Evolutionary conservation across 345 rosid species (phyloP).

Genomic region (Garcia nutans): DNA sequence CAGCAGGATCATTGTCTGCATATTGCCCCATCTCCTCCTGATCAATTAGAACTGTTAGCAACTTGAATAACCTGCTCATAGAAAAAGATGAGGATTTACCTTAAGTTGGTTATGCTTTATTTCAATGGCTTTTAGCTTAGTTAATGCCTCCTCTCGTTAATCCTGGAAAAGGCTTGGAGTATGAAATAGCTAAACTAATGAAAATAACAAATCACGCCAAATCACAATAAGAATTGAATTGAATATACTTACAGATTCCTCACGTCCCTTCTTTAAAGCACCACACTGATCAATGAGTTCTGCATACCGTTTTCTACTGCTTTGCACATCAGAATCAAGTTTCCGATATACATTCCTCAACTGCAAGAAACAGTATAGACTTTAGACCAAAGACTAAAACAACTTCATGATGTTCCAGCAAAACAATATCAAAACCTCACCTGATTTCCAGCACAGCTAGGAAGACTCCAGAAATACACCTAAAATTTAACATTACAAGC

Average conservation of each 20-base stretch:
- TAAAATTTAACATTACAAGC: slow-evolving; percentile 31
- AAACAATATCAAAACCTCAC: slow-evolving; percentile 35
- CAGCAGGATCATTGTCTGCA: slow-evolving; percentile 95
- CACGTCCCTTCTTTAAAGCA: slow-evolving; percentile 76
- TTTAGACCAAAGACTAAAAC: background rate
- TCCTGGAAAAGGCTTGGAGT: slow-evolving; percentile 40
- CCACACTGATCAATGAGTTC: slow-evolving; percentile 69
- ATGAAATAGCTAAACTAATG: background rate
- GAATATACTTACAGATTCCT: slow-evolving; percentile 63
- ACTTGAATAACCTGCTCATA: slow-evolving; percentile 2
- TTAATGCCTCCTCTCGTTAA: slow-evolving; percentile 68
- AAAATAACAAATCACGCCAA: no score
- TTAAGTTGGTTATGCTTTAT: slow-evolving; percentile 60
- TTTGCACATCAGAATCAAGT: slow-evolving; percentile 76
- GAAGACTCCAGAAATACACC: slow-evolving; percentile 98
- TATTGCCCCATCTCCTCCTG: slow-evolving; percentile 85
- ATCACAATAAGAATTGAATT: background rate
- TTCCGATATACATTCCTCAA: slow-evolving; percentile 62
- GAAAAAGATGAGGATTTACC: slow-evolving; percentile 35
- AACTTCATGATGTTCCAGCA: background rate
- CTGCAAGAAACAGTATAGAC: slow-evolving; percentile 33
- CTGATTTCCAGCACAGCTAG: slow-evolving; percentile 96
- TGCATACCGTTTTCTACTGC: slow-evolving; percentile 56
- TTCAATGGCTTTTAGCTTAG: slow-evolving; percentile 61
- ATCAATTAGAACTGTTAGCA: slow-evolving; percentile 23